phyloP scores from a whole-genome alignment of 78 protist genomes.

The Protostelium mycophagum region DNA sequence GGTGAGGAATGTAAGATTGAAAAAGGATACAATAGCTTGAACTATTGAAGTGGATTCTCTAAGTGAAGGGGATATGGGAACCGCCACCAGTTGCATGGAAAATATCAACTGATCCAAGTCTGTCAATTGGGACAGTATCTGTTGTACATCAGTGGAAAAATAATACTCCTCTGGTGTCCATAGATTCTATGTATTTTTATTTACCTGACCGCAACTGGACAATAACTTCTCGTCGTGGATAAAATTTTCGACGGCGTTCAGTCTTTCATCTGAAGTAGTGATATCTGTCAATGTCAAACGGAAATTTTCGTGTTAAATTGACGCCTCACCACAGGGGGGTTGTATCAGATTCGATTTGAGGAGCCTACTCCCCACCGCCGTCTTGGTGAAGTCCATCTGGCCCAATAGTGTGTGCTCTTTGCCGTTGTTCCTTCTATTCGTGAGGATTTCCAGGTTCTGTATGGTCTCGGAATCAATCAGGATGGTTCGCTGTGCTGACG shows the following conservation, averaged over 20 bases:
- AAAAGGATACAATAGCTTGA: not conserved
- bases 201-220: not conserved
- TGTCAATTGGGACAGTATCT: not conserved
- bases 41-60: not conserved
- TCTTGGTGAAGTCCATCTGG: not conserved
- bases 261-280: not conserved
- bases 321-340: not conserved
- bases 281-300: not conserved
- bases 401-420: not conserved
- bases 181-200: too few species aligned
- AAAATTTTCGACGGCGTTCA: not conserved
- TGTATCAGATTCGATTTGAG: not conserved
- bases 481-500: not conserved
- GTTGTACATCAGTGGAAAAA: too few species aligned
- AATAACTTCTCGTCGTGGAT: not conserved
- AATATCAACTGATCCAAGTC: not conserved
- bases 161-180: too few species aligned
- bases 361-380: not conserved
- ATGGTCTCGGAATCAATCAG: not conserved
- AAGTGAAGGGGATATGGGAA: not conserved
- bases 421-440: not conserved
- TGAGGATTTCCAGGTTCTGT: not conserved
- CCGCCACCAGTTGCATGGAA: not conserved
- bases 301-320: not conserved
- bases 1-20: not conserved